Base-by-base conservation (phyloP, 2,329 filamentous ascomycete genomes). In the Aspergillus calidoustus region DNA sequence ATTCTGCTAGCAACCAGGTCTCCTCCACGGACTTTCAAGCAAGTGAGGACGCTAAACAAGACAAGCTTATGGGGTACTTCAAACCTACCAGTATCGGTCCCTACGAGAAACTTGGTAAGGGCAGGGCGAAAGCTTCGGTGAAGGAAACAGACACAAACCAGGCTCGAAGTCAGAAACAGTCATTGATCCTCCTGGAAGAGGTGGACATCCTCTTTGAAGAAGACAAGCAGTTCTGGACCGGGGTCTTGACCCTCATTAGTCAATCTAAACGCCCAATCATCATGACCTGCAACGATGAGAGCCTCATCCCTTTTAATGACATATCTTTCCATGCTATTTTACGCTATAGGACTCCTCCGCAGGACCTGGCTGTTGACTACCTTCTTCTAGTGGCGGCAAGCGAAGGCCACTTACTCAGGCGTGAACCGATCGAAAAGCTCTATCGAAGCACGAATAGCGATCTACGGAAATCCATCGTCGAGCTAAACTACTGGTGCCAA, bases 401-500 rank as follows among this genome's bases (percentile, higher is more conserved):
- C 61, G 95, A 99, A 78, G 95, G 95, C 0, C 95, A 99, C 76
- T 79, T 91, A 1, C 79, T 99, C 13, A 78, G 83, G 44, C 85
- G 92, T 46, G 75, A 85, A 28, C 87, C 91, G 0, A 84, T 96
- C 0, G 82, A 84, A 55, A 80, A 85, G 7, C 83, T 99, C 2
- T 97, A 93, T 71, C 81, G 84, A 57, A 86, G 87, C 15, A 89
- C 91, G 57, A 75, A 83, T 2, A 78, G 84, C 30, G 95, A 99
- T 73, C 79, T 99, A 13, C 88, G 95, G 58, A 92, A 89, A 23
- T 89, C 90, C 2, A 87, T 99, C 53, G 88, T 85, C 59, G 93
- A 98, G 64, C 84, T 99, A 30, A 89, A 96, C 73, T 95, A 96
- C 73, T 99, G 94, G 94, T 99, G 96, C 74, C 95, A 99, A 74